Evolutionary conservation across 148 eudicot genomes (phyloP).

Genomic region (Rhododendron vialii): DNA sequence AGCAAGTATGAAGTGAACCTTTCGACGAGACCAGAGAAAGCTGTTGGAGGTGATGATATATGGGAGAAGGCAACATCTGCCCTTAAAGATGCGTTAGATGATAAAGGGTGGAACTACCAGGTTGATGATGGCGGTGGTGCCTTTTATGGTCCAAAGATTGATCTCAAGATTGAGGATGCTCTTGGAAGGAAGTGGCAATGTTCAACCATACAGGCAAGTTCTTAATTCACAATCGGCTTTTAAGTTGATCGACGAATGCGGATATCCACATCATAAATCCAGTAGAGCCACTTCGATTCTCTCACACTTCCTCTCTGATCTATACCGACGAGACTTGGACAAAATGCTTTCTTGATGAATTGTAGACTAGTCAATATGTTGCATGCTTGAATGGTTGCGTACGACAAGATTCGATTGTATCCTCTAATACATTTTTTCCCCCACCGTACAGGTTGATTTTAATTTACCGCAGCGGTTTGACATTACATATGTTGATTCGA

Average conservation of each 20-base stretch:
- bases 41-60: slow-evolving; percentile 92
- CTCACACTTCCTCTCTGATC: not conserved
- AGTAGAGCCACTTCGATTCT: not conserved
- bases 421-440: not conserved
- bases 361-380: not conserved
- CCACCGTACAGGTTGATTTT: slow-evolving; percentile 75
- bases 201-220: slow-evolving; percentile 81
- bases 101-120: slow-evolving; percentile 94
- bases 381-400: slow-evolving; percentile 3
- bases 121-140: slow-evolving; percentile 99
- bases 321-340: not conserved
- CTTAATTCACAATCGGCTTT: not conserved
- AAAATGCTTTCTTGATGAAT: not conserved
- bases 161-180: slow-evolving; percentile 99
- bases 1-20: slow-evolving; percentile 90
- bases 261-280: not conserved
- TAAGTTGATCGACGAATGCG: not conserved
- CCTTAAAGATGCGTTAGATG: slow-evolving; percentile 81
- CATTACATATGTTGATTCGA: slow-evolving; percentile 85
- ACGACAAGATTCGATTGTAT: not conserved
- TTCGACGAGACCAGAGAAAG: slow-evolving; percentile 90
- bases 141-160: slow-evolving; percentile 97
- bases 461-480: slow-evolving; percentile 95
- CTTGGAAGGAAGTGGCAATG: slow-evolving; percentile 99
- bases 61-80: slow-evolving; percentile 94